A percentile compares a stretch with the other conserved stretches of the same genome.
Evolutionary conservation across 2,329 filamentous ascomycete species (phyloP).

Genomic region (Aspergillus puulaauensis): DNA sequence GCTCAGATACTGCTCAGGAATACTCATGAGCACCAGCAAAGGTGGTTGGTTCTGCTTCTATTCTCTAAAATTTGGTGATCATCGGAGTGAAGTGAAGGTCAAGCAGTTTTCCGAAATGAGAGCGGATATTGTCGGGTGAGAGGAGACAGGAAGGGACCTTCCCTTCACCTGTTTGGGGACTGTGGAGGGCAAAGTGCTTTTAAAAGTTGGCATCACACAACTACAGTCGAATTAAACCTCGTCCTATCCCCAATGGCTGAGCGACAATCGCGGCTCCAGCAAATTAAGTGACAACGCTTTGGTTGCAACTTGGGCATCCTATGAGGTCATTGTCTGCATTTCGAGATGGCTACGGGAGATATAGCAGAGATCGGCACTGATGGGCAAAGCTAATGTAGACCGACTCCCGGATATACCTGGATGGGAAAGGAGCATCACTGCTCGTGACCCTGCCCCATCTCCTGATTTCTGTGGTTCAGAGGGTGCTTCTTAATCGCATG

Average conservation of each 20-base stretch:
- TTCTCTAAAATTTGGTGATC: too few species aligned
- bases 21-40: too few species aligned
- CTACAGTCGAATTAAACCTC: neutral
- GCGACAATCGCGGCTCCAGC: neutral
- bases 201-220: neutral
- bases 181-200: neutral
- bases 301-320: neutral
- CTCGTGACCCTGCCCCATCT: neutral
- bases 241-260: neutral
- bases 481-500: neutral
- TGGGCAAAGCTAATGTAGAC: constrained; percentile 2
- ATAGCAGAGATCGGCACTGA: constrained; percentile 10
- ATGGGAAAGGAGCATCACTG: neutral
- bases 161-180: neutral
- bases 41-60: too few species aligned
- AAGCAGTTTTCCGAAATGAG: neutral
- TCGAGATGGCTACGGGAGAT: neutral
- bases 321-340: constrained; percentile 11
- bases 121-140: neutral
- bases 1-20: too few species aligned
- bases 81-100: too few species aligned
- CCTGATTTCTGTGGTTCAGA: neutral
- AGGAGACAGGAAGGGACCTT: neutral
- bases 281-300: neutral
- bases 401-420: neutral